Base-by-base conservation (phyloP, 2,329 filamentous ascomycete genomes). In the Trichoderma hamatum region DNA sequence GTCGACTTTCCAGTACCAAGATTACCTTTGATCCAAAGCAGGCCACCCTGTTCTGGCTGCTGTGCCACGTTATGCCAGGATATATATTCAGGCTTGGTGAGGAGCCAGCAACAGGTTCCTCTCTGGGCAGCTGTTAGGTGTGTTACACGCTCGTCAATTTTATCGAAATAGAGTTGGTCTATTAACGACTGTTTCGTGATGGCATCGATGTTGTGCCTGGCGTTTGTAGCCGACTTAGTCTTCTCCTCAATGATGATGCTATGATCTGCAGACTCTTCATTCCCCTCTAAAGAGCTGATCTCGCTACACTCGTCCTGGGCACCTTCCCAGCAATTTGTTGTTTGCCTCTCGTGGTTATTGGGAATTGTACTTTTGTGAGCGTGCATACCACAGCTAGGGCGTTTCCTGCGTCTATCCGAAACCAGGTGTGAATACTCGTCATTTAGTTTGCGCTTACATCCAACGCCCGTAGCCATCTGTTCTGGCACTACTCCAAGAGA, bases 101-200 rank as follows among this genome's bases (percentile, higher is more conserved):
- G 55, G 0, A 75, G 62, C 74, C 73, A 75, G 0, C n/a, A n/a
- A 5, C 72, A 75, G 0, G 74, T 75, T 21, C 11, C 51, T 1
- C 21, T 43, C 49, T 67, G 64, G 14, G 63, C 51, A 11, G 51
- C 51, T 1, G 51, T 36, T n/a, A 66, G 2, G 1, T n/a, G 46
- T 28, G 54, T 55, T 11, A 43, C 11, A 3, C 61, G 61, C 16
- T 64, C 61, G 11, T 55, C 61, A 3, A 64, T 64, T 7, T 64
- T 39, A 11, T 54, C 46, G 5, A 64, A 55, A 21, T 64, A 64
- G 24, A 64, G 61, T 2, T 55, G 24, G 6, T 64, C 16, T 21
- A 64, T 16, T 5, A 64, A 55, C n/a, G 49, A 64, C 24, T 43
- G 6, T n/a, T 21, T 55, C 1, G 26, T 36, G 0, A 2, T 5